Percentiles rank a stretch among this genome's conserved stretches.
Evolutionary conservation across 1,284 basidiomycete genomes (phyloP).

Genomic region (Tilletiaria anomala): DNA sequence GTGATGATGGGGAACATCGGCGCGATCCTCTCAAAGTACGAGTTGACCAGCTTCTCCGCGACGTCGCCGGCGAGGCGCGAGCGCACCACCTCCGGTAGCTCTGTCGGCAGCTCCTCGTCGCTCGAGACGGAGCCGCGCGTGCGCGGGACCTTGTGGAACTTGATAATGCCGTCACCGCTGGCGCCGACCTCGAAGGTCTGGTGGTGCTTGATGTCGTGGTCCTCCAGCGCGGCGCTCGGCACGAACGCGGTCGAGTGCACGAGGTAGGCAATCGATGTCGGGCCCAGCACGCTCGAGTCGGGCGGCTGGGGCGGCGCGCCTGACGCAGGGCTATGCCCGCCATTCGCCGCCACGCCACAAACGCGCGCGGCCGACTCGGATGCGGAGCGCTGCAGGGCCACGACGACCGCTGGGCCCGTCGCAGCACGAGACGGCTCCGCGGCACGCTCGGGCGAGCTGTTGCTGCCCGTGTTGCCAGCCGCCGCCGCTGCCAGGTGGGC

Average conservation of each 20-base stretch:
- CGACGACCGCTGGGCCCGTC: no score
- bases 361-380: no score
- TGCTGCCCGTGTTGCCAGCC: no score
- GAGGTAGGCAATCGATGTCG: conserved; percentile 69
- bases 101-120: conserved; percentile 8
- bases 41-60: conserved; percentile 63
- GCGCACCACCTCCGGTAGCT: conserved; percentile 11
- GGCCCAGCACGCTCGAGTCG: conserved; percentile 46
- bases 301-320: conserved; percentile 9
- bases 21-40: conserved; percentile 71
- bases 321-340: no score
- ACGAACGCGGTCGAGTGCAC: conserved; percentile 76
- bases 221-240: conserved; percentile 63
- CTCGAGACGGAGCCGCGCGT: conserved; percentile 1
- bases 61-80: conserved; percentile 27
- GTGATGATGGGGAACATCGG: conserved; percentile 78
- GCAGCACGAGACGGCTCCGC: no score
- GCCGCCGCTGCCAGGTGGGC: no score
- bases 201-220: conserved; percentile 54
- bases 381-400: no score
- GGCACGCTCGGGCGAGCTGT: no score
- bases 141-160: conserved; percentile 51
- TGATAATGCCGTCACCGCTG: conserved; percentile 70
- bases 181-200: conserved; percentile 47
- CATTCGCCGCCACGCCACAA: no score